A percentile compares a stretch with the other conserved stretches of the same genome.
These are phyloP conservation scores for Wakefieldia striispora DNA, from an alignment of 768 basidiomycete species.

Conservation along the genomic window DNA sequence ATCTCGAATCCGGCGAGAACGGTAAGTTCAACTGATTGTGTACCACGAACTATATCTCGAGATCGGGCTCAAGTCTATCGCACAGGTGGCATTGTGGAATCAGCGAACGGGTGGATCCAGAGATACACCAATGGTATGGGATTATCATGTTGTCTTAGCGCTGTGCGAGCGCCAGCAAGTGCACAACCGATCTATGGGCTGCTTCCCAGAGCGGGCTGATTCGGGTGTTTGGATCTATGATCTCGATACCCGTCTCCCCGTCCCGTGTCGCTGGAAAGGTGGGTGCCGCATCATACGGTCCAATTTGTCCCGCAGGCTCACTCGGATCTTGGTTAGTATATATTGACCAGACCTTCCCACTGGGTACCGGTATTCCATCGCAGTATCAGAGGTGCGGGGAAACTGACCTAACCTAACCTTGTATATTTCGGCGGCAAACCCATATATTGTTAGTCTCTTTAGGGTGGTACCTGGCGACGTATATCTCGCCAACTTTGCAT, in stretches of 20 bases:
- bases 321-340: conserved; percentile 41
- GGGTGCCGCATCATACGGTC: conserved; percentile 15
- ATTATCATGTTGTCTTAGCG: conserved; percentile 69
- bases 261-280: conserved; percentile 55
- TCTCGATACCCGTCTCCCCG: conserved; percentile 52
- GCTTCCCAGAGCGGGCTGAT: conserved; percentile 2
- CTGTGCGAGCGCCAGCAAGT: conserved; percentile 36
- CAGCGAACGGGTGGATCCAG: conserved; percentile 45
- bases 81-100: conserved; percentile 63
- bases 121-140: conserved; percentile 56
- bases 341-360: conserved; percentile 43
- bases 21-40: conserved; percentile 41
- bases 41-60: neutral
- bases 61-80: conserved; percentile 5
- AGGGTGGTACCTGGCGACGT: conserved; percentile 52
- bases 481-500: conserved; percentile 63
- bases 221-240: conserved; percentile 62
- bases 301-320: conserved; percentile 9
- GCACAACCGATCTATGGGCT: conserved; percentile 1
- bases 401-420: neutral
- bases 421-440: conserved; percentile 6
- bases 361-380: conserved; percentile 25
- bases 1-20: conserved; percentile 62
- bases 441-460: conserved; percentile 46
- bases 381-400: conserved; percentile 46